These are phyloP conservation scores for Jaltomata sinuosa DNA, from an alignment of 257 asterid species.

Conservation along the genomic window DNA sequence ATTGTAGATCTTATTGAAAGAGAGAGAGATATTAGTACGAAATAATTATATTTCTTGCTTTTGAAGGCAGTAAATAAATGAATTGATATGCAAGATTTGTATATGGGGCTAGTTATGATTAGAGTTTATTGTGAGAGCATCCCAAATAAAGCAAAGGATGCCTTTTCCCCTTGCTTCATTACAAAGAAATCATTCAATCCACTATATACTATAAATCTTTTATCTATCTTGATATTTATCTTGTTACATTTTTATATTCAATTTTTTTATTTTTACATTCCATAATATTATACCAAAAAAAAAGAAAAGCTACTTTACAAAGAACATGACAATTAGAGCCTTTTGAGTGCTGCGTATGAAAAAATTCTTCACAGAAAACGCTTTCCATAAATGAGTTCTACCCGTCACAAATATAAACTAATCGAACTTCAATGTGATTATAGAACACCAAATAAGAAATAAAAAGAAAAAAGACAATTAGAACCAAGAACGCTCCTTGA, in stretches of 20 bases:
- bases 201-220: background rate
- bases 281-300: background rate
- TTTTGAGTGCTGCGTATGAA: too few relatives aligned
- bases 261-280: background rate
- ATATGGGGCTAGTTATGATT: conserved; percentile 28
- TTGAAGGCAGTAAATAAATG: conserved; percentile 25
- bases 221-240: background rate
- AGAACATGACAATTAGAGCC: background rate
- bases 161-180: conserved; percentile 28
- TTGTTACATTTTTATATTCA: background rate
- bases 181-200: conserved; percentile 38
- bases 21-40: background rate
- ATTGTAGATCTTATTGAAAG: background rate
- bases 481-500: background rate
- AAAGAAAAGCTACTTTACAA: background rate
- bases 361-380: too few relatives aligned
- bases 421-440: too few relatives aligned
- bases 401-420: too few relatives aligned
- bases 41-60: conserved; percentile 14
- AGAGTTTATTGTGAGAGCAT: conserved; percentile 17
- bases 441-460: too few relatives aligned
- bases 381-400: too few relatives aligned
- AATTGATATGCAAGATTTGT: conserved; percentile 29
- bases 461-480: too few relatives aligned
- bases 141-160: conserved; percentile 4